phyloP scores from a whole-genome alignment of 164 flowering plant species.

The Platanus orientalis region DNA sequence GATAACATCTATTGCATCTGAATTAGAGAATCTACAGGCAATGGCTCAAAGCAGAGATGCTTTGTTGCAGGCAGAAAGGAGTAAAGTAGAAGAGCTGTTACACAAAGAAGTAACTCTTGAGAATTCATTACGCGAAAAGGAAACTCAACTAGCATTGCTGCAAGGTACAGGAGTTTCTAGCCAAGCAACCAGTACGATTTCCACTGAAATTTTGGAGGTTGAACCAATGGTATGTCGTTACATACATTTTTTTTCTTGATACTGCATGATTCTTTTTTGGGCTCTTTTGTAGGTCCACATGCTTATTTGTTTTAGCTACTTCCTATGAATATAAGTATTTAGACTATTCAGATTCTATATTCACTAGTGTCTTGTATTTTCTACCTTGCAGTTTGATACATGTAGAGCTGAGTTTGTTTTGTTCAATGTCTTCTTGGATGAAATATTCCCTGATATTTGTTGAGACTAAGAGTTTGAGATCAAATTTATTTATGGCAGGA shows the following conservation, averaged over 20 bases:
- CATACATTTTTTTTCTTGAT: neutral
- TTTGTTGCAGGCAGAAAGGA: slow-evolving; percentile 57
- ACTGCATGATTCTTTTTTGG: neutral
- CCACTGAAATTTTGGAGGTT: slow-evolving; percentile 62
- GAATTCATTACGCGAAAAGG: slow-evolving; percentile 64
- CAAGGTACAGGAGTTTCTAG: slow-evolving; percentile 43
- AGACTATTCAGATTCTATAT: neutral
- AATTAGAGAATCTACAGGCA: slow-evolving; percentile 49
- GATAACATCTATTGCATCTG: slow-evolving; percentile 48
- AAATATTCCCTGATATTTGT: neutral
- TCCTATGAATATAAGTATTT: too few relatives aligned
- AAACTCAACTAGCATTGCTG: slow-evolving; percentile 49
- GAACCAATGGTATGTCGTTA: slow-evolving; percentile 67
- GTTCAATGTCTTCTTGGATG: neutral
- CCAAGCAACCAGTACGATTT: slow-evolving; percentile 24
- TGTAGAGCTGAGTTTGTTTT: neutral
- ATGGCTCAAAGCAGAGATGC: slow-evolving; percentile 53
- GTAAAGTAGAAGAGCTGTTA: slow-evolving; percentile 54
- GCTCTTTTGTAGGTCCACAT: neutral
- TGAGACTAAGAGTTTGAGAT: neutral
- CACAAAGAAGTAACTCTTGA: slow-evolving; percentile 51
- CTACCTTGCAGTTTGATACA: neutral
- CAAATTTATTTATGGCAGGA: neutral
- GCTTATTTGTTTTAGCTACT: neutral
- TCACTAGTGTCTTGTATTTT: neutral